Conservation (phyloP, 306 rosid species). For the Sophora flavescens region DNA sequence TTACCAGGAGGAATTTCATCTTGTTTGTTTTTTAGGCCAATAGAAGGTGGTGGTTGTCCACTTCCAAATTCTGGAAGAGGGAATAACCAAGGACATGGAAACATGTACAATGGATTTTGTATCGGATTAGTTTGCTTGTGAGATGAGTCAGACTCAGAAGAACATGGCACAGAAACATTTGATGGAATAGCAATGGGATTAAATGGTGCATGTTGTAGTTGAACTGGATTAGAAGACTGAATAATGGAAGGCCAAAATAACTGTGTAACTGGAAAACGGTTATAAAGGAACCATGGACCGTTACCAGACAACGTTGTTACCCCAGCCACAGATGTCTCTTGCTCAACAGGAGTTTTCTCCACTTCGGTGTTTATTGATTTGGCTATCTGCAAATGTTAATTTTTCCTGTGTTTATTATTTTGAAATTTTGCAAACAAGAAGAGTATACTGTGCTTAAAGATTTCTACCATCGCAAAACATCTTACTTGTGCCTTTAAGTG, state of each 20-base stretch:
- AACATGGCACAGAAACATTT: constrained; percentile 55
- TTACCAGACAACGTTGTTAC: constrained; percentile 54
- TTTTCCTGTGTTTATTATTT: constrained; percentile 21
- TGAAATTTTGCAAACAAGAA: constrained; percentile 30
- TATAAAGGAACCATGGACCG: constrained; percentile 66
- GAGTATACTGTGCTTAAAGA: constrained; percentile 35
- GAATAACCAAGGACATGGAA: constrained; percentile 84
- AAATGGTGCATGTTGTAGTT: constrained; percentile 54
- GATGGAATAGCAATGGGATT: constrained; percentile 58
- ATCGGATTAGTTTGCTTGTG: constrained; percentile 58
- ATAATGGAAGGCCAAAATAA: constrained; percentile 77
- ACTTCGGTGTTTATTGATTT: constrained; percentile 54
- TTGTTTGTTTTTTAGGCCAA: constrained; percentile 50
- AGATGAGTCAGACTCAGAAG: constrained; percentile 54
- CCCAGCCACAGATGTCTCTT: constrained; percentile 51
- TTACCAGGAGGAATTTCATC: constrained; percentile 52
- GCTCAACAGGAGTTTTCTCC: constrained; percentile 59
- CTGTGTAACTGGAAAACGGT: constrained; percentile 67
- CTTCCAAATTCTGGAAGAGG: constrained; percentile 67
- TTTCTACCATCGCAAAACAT: constrained; percentile 32
- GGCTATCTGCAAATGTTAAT: constrained; percentile 63
- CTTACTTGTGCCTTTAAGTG: constrained; percentile 79
- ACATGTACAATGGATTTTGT: constrained; percentile 64
- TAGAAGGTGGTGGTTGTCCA: constrained; percentile 59
- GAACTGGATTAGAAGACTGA: constrained; percentile 64